Evolutionary conservation across 1,284 basidiomycete species (phyloP).

Genomic region (Trametes polyzona): DNA sequence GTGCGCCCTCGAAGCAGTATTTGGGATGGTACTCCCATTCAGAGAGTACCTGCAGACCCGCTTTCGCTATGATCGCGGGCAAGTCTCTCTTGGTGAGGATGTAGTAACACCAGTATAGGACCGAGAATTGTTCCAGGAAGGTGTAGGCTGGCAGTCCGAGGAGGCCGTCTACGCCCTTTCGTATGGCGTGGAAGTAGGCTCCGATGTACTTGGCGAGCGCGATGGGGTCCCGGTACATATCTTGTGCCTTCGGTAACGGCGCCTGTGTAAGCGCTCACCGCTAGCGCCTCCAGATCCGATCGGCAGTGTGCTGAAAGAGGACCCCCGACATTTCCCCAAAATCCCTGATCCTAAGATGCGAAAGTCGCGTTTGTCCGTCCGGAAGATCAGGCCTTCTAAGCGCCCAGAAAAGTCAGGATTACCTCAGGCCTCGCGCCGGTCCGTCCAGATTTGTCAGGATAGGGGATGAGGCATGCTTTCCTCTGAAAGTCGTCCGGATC

Average conservation of each 20-base stretch:
- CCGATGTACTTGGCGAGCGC: too few species aligned
- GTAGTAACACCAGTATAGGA: background rate
- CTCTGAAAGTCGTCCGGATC: background rate
- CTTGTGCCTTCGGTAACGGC: too few species aligned
- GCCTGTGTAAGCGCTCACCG: too few species aligned
- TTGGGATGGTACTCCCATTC: background rate
- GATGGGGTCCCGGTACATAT: too few species aligned
- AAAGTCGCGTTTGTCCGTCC: background rate
- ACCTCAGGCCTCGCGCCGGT: background rate
- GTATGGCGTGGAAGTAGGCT: background rate
- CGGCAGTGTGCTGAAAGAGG: too few species aligned
- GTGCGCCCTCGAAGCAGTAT: background rate
- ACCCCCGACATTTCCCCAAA: background rate
- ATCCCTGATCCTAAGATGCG: background rate
- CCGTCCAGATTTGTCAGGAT: background rate
- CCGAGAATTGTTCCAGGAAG: background rate
- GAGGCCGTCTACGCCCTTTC: background rate
- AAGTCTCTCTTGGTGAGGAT: background rate
- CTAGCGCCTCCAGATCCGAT: too few species aligned
- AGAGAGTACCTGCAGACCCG: background rate
- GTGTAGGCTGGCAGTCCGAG: background rate
- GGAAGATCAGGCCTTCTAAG: background rate
- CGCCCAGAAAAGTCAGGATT: background rate
- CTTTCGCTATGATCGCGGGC: background rate
- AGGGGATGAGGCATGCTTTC: background rate